Conservation (phyloP, 2,329 filamentous ascomycete genomes). For the Sporothrix pseudoabietina region DNA sequence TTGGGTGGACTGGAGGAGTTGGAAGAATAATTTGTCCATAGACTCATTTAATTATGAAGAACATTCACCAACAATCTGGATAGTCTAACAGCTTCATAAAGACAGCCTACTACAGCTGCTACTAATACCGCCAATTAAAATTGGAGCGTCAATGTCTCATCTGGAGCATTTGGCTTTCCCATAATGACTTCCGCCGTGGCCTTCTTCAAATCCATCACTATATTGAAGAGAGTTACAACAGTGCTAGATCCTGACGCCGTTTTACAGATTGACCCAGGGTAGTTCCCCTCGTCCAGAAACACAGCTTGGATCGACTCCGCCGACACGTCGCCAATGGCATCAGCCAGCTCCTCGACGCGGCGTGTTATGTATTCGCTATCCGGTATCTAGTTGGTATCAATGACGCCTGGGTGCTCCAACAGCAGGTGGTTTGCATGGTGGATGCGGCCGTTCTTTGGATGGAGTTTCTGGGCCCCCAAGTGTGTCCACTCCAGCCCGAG, state of each 20-base stretch:
- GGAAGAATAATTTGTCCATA: background rate
- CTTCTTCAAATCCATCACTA: slow-evolving; percentile 26
- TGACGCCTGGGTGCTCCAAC: slow-evolving; percentile 1
- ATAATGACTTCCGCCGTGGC: background rate
- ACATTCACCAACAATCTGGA: no score
- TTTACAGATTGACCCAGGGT: slow-evolving; percentile 13
- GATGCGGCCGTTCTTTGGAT: background rate
- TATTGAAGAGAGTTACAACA: slow-evolving; percentile 27
- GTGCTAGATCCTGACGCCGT: background rate
- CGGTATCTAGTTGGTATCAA: slow-evolving; percentile 23
- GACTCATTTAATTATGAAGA: no score
- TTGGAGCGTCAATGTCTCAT: background rate
- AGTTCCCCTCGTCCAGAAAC: slow-evolving; percentile 8
- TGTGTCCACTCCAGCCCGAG: slow-evolving; percentile 19
- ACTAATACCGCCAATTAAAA: background rate
- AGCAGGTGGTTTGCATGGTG: slow-evolving; percentile 27
- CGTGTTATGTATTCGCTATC: background rate
- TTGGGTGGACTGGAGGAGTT: slow-evolving; percentile 4
- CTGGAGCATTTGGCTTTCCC: background rate
- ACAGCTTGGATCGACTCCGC: background rate
- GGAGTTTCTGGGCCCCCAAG: background rate
- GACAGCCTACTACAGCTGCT: background rate
- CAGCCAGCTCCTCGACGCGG: slow-evolving; percentile 12
- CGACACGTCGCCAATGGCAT: background rate
- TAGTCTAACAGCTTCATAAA: background rate